phyloP scores from a whole-genome alignment of 345 rosid species.

The Psidium guajava region DNA sequence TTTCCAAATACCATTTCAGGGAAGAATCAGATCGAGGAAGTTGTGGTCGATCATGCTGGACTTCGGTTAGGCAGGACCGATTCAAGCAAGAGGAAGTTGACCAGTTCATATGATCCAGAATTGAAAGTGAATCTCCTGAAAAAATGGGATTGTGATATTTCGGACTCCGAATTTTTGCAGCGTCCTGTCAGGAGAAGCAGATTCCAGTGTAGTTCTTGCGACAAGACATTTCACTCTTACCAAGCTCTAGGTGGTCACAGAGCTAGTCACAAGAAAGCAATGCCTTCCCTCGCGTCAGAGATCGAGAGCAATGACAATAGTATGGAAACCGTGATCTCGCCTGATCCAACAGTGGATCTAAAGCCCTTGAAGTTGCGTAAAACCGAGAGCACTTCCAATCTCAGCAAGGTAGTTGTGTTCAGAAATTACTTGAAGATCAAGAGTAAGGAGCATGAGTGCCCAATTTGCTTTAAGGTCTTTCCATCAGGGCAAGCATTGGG shows the following conservation, averaged over 20 bases:
- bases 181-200: slow-evolving; percentile 19
- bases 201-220: slow-evolving; percentile 56
- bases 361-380: not conserved
- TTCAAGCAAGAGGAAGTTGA: slow-evolving; percentile 8
- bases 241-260: slow-evolving; percentile 84
- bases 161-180: slow-evolving; percentile 2
- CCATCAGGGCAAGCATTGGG: slow-evolving; percentile 75
- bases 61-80: not conserved
- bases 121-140: slow-evolving; percentile 1
- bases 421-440: slow-evolving; percentile 12
- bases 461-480: slow-evolving; percentile 49
- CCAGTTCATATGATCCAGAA: slow-evolving; percentile 8
- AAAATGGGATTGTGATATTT: slow-evolving; percentile 2
- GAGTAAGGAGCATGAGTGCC: slow-evolving; percentile 37
- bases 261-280: slow-evolving; percentile 53
- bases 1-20: not conserved
- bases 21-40: not conserved
- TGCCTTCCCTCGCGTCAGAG: slow-evolving; percentile 10
- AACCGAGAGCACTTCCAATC: not conserved
- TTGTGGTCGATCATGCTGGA: not conserved
- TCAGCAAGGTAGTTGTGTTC: slow-evolving; percentile 1
- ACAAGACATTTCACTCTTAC: slow-evolving; percentile 52
- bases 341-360: slow-evolving; percentile 7
- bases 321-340: slow-evolving; percentile 12
- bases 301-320: slow-evolving; percentile 16